Evolutionary conservation across 2,329 filamentous ascomycete species (phyloP), one percentile per base, ranked within the genome.

Genomic region (Xenoacremonium recifei): DNA sequence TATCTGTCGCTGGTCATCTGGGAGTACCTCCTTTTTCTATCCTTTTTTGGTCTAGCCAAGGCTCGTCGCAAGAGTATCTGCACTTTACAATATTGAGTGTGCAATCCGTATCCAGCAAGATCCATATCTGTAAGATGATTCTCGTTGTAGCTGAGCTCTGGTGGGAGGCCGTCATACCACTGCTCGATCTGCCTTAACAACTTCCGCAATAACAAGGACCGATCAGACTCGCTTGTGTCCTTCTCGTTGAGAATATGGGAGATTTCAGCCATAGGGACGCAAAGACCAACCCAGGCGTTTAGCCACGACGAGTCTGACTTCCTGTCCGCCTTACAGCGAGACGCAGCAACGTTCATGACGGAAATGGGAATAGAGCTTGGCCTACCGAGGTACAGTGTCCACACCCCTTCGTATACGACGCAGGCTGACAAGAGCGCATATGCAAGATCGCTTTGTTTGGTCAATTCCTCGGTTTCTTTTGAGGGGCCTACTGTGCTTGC

Each of bases 301-400:
- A 47, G 37, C 23, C 34, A 47, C 2, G 34, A 21, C 15, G 40
- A 40, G 29, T 44, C 40, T 5, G 44, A 44, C 4, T 44, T 30
- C 13, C 37, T 40, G 2, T 38, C n/a, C 12, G 20, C 34, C 11
- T 16, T 40, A 18, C 40, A 40, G 15, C 40, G 44, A 9, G 37
- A 37, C 30, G 21, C 19, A 6, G 20, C 44, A 35, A 40, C 16
- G 18, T 20, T 29, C 44, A 47, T 38, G 13, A 37, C 19, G 4
- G 44, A 40, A 21, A 16, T 29, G 6, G 44, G 44, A 30, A 47
- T 47, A 6, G 40, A 47, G 21, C 44, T 47, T 17, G 44, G 44
- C 29, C 44, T 40, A n/a, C 40, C 44, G 15, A 47, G 44, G 21
- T 47, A 47, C 9, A 47, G 35, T 7, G 37, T 47, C 44, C 44